Evolutionary conservation across 2,329 filamentous ascomycete species (phyloP), one percentile per base, ranked within the genome.

Genomic region (Byssochlamys sp.): DNA sequence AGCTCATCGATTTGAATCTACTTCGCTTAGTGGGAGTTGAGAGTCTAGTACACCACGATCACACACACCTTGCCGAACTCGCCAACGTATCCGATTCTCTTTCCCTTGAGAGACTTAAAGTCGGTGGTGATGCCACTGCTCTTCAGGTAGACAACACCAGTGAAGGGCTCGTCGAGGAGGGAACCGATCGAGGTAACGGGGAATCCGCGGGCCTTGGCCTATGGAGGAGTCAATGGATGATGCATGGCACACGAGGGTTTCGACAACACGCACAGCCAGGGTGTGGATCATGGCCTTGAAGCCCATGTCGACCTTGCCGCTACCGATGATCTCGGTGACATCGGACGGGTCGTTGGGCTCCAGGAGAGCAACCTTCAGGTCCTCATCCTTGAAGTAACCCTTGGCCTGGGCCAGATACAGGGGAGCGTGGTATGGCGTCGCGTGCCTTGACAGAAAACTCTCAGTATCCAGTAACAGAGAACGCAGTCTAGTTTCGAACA

Each of bases 261-360:
- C 19, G n/a, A 1, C 9, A 31, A 7, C 11, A 71, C 78, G 61
- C 73, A 86, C 84, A 57, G 87, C 87, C 59, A 91, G 81, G 7
- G 87, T 90, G 68, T 91, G 88, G 64, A 91, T 91, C 87, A 91
- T 90, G 62, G 88, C 87, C 73, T 90, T 91, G 81, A 89, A 90
- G 51, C 87, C 88, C 67, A 90, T 82, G 68, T 90, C 87, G 54
- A 89, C 84, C 69, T 89, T 90, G 60, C 84, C 85, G 57, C 81
- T 85, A 59, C 88, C 88, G 63, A 91, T 88, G 71, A 91, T 89
- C 71, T 90, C 88, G 61, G 88, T 91, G 61, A 91, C 88, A 78
- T 91, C 88, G 66, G 86, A 89, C 1, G 88, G 88, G 68, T 91
- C 88, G 63, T 90, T 87, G 61, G 88, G 88, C 73, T 91, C 88